Conservation (phyloP, 352 stramenopile species). For the Detonula confervacea region DNA sequence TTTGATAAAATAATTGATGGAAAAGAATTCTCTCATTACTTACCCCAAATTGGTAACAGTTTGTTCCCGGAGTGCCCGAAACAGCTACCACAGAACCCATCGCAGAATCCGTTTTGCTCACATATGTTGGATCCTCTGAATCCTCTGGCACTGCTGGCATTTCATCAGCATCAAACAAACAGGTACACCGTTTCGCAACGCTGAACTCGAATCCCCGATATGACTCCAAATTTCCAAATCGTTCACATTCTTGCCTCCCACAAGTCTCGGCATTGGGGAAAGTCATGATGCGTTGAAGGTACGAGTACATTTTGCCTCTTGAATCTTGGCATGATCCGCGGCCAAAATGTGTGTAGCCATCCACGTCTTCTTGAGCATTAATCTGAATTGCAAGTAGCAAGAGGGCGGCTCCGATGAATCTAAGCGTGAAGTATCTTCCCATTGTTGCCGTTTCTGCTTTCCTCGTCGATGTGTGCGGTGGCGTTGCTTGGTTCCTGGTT, state of each 20-base stretch:
- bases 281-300: conserved; percentile 34
- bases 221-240: conserved; percentile 24
- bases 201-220: conserved; percentile 54
- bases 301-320: conserved; percentile 43
- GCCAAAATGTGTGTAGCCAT: conserved; percentile 36
- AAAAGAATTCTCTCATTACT: too few relatives aligned
- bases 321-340: conserved; percentile 38
- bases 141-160: conserved; percentile 19
- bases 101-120: conserved; percentile 23
- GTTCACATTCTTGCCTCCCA: conserved; percentile 31
- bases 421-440: neutral
- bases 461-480: too few relatives aligned
- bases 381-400: conserved; percentile 12
- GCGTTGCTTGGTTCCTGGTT: too few relatives aligned
- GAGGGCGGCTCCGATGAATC: neutral
- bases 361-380: conserved; percentile 22
- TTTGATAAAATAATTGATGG: too few relatives aligned
- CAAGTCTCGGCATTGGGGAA: conserved; percentile 42
- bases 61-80: conserved; percentile 34
- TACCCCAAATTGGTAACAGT: conserved; percentile 29
- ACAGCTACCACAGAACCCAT: conserved; percentile 8
- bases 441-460: neutral
- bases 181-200: conserved; percentile 42
- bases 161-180: conserved; percentile 46
- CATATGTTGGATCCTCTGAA: conserved; percentile 21